Evolutionary conservation across 106 monocot genomes (phyloP).

Genomic region (Amphibolis antarctica): DNA sequence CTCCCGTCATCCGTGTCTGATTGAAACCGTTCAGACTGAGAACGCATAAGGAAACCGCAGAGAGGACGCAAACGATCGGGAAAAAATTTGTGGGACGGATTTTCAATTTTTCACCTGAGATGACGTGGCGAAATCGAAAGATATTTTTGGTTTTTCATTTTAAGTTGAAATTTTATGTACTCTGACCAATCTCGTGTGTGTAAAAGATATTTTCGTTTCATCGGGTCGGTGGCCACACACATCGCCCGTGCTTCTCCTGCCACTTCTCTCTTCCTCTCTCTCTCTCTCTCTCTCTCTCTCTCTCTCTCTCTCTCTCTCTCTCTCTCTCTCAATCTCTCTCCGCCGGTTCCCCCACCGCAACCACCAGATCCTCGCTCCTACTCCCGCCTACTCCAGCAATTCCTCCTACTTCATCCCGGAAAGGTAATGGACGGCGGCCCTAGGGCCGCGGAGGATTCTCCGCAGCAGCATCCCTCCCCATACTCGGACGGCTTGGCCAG

Average conservation of each 20-base stretch:
- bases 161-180: no score
- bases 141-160: no score
- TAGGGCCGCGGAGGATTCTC: background rate
- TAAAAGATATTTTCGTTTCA: background rate
- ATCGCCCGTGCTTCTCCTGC: background rate
- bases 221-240: background rate
- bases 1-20: no score
- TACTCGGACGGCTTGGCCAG: background rate
- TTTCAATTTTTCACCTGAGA: background rate
- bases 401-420: no score
- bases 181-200: no score
- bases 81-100: no score
- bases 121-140: constrained; percentile 1
- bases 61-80: background rate
- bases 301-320: background rate
- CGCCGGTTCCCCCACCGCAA: background rate
- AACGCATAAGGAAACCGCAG: background rate
- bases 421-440: background rate
- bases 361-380: background rate
- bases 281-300: background rate
- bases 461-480: background rate
- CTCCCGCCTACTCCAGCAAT: no score
- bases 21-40: no score
- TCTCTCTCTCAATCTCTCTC: no score
- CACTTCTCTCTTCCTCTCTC: background rate